Evolutionary conservation across 345 rosid genomes (phyloP).

Genomic region (Arabidopsis suecica): DNA sequence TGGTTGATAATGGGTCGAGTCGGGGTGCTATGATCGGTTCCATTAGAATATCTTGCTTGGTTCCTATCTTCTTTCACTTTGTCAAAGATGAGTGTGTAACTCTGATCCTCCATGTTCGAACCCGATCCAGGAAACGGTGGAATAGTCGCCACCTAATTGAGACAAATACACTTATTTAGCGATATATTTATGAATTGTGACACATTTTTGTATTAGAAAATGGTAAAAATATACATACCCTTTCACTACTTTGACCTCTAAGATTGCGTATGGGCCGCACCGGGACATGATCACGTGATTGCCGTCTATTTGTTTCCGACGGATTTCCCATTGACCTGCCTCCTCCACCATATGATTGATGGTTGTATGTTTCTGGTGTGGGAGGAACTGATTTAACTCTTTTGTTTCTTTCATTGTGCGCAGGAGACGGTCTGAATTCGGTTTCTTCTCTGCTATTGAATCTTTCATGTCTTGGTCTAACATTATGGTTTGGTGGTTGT

Average conservation of each 20-base stretch:
- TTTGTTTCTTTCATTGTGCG: slow-evolving; percentile 39
- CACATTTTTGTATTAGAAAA: neutral
- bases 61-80: slow-evolving; percentile 38
- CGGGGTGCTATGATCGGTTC: slow-evolving; percentile 28
- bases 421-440: slow-evolving; percentile 63
- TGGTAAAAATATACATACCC: slow-evolving; percentile 19
- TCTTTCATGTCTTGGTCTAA: slow-evolving; percentile 29
- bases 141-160: slow-evolving; percentile 34
- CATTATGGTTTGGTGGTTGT: slow-evolving; percentile 35
- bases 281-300: slow-evolving; percentile 14
- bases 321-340: slow-evolving; percentile 12
- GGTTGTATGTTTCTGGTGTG: neutral
- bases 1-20: slow-evolving; percentile 33
- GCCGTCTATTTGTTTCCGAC: slow-evolving; percentile 13
- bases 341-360: slow-evolving; percentile 33
- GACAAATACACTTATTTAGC: neutral
- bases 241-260: slow-evolving; percentile 36
- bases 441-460: slow-evolving; percentile 53
- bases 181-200: neutral
- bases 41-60: slow-evolving; percentile 16
- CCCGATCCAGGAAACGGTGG: slow-evolving; percentile 42
- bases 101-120: slow-evolving; percentile 26
- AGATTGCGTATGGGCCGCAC: slow-evolving; percentile 32
- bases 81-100: slow-evolving; percentile 44
- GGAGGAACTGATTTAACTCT: slow-evolving; percentile 31